Evolutionary conservation across 345 rosid species (phyloP).

Genomic region (Rhodomyrtus tomentosa): DNA sequence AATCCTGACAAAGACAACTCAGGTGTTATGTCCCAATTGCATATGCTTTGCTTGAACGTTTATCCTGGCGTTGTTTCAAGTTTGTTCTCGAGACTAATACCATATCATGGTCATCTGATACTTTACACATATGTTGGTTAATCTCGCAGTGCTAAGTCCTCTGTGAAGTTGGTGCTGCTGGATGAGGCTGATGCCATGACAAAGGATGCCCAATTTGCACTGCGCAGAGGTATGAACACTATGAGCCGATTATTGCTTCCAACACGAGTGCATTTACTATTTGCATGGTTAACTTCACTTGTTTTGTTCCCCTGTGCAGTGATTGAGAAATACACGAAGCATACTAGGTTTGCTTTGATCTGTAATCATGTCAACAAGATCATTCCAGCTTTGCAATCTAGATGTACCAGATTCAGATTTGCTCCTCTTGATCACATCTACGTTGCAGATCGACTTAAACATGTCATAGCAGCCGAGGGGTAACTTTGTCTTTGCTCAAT

Average conservation of each 20-base stretch:
- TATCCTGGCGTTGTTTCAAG: background rate
- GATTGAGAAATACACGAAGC: constrained; percentile 95
- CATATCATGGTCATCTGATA: background rate
- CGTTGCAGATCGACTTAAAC: constrained; percentile 70
- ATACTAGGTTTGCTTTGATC: constrained; percentile 84
- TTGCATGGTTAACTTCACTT: constrained; percentile 1
- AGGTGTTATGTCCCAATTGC: background rate
- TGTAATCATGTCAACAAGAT: constrained; percentile 96
- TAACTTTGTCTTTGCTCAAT: constrained; percentile 8
- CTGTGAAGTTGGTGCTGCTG: constrained; percentile 81
- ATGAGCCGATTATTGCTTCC: constrained; percentile 33
- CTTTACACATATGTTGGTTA: background rate
- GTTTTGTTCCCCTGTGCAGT: constrained; percentile 25
- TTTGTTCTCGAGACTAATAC: background rate
- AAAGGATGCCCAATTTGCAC: constrained; percentile 96
- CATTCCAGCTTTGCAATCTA: constrained; percentile 92
- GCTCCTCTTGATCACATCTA: constrained; percentile 82
- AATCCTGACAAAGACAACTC: background rate
- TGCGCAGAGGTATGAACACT: constrained; percentile 65
- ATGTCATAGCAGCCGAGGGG: constrained; percentile 80
- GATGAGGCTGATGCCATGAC: constrained; percentile 99
- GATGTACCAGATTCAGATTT: constrained; percentile 94
- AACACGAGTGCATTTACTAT: background rate
- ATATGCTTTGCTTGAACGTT: background rate
- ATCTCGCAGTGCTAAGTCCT: constrained; percentile 45